Evolutionary conservation across 768 basidiomycete genomes (phyloP).

Genomic region (Termitomyces sp.): DNA sequence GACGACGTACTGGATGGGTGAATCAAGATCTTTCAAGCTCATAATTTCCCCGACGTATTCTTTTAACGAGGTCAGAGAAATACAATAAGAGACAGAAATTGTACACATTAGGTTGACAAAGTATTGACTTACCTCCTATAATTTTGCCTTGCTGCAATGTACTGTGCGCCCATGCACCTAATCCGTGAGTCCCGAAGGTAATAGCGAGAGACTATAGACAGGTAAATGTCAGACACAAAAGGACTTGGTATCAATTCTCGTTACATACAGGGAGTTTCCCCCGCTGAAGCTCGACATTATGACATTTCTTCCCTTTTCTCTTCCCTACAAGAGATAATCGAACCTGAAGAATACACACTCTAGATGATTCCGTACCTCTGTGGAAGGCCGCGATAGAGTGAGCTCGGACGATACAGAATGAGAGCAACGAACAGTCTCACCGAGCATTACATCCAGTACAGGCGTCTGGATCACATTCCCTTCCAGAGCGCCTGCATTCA

Average conservation of each 20-base stretch:
- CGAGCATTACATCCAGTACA: slow-evolving; percentile 40
- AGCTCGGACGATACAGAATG: neutral
- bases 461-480: slow-evolving; percentile 51
- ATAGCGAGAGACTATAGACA: slow-evolving; percentile 27
- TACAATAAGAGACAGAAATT: neutral
- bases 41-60: slow-evolving; percentile 37
- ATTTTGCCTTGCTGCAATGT: slow-evolving; percentile 8
- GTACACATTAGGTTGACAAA: neutral
- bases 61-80: slow-evolving; percentile 10
- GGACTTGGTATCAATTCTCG: neutral
- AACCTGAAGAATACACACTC: neutral
- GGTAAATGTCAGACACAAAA: neutral
- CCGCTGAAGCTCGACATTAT: slow-evolving; percentile 16
- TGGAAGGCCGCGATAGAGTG: neutral
- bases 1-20: neutral
- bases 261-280: slow-evolving; percentile 14
- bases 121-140: slow-evolving; percentile 19
- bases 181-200: slow-evolving; percentile 27
- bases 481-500: slow-evolving; percentile 23
- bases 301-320: slow-evolving; percentile 7
- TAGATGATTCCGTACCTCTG: slow-evolving; percentile 10
- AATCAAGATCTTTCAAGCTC: neutral
- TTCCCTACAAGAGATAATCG: slow-evolving; percentile 10
- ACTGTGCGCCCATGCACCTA: slow-evolving; percentile 38
- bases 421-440: slow-evolving; percentile 14